These are phyloP conservation scores for Fonsecaea erecta DNA, from an alignment of 2,329 filamentous ascomycete species.

Conservation along the genomic window DNA sequence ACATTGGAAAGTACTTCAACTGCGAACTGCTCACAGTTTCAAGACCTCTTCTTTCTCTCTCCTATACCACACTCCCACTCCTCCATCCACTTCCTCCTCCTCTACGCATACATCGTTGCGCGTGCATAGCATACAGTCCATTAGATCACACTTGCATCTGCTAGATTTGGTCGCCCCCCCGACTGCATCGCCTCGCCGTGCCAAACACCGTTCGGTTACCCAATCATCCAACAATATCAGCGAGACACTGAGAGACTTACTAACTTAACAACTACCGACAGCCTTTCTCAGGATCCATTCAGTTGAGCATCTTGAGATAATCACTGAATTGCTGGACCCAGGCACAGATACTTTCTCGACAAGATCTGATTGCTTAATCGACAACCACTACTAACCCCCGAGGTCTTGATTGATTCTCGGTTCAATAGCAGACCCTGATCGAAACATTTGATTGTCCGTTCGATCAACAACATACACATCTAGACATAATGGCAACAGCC, in stretches of 20 bases:
- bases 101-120: conserved; percentile 43
- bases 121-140: conserved; percentile 45
- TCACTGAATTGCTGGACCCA: conserved; percentile 41
- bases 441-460: conserved; percentile 58
- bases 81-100: conserved; percentile 38
- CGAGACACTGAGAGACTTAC: conserved; percentile 38
- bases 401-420: conserved; percentile 39
- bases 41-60: conserved; percentile 34
- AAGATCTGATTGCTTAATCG: conserved; percentile 44
- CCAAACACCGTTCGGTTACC: conserved; percentile 40
- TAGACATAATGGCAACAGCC: conserved; percentile 74
- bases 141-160: conserved; percentile 43
- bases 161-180: conserved; percentile 43
- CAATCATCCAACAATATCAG: conserved; percentile 42
- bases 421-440: conserved; percentile 42
- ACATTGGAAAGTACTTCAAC: conserved; percentile 16
- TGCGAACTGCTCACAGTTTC: conserved; percentile 25
- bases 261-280: conserved; percentile 39
- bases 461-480: conserved; percentile 44
- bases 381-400: conserved; percentile 41
- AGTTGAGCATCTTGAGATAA: conserved; percentile 45
- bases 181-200: conserved; percentile 42
- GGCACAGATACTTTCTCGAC: conserved; percentile 40
- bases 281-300: conserved; percentile 45
- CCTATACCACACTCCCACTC: conserved; percentile 34